These are phyloP conservation scores for Chrysanthemum lavandulifolium DNA, from an alignment of 129 eudicot species.

Conservation along the genomic window DNA sequence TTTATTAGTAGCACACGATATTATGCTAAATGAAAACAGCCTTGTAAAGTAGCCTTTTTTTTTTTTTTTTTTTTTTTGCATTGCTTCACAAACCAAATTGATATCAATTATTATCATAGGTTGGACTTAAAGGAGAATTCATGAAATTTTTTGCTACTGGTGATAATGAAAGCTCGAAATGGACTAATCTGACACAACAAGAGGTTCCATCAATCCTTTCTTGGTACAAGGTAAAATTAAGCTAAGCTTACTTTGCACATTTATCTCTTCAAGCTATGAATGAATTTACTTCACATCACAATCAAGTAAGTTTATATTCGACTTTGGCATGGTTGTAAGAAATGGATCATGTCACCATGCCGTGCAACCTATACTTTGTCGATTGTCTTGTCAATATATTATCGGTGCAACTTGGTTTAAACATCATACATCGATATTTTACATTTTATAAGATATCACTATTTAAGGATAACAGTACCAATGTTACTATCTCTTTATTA, in stretches of 20 bases:
- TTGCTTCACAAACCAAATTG: too few species aligned
- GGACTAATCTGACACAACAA: slow-evolving; percentile 57
- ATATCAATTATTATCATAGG: slow-evolving; percentile 35
- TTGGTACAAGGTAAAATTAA: slow-evolving; percentile 85
- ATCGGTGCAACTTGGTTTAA: too few species aligned
- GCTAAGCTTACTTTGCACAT: neutral
- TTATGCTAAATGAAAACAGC: slow-evolving; percentile 8
- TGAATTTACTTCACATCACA: neutral
- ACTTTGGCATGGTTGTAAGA: too few species aligned
- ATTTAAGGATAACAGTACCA: neutral
- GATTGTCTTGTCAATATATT: neutral
- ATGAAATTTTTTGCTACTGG: slow-evolving; percentile 44
- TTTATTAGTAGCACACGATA: neutral
- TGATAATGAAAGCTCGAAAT: slow-evolving; percentile 37
- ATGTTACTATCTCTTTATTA: neutral
- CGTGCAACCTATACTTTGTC: too few species aligned
- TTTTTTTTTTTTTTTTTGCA: neutral
- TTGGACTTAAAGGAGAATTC: slow-evolving; percentile 87
- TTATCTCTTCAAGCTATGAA: neutral
- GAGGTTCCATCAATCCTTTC: slow-evolving; percentile 54
- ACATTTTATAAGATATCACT: neutral
- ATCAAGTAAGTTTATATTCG: too few species aligned
- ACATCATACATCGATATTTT: too few species aligned
- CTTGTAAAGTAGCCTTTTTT: neutral
- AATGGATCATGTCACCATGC: too few species aligned